These are phyloP conservation scores for Arachis stenosperma DNA, from an alignment of 306 rosid genomes.

Conservation along the genomic window DNA sequence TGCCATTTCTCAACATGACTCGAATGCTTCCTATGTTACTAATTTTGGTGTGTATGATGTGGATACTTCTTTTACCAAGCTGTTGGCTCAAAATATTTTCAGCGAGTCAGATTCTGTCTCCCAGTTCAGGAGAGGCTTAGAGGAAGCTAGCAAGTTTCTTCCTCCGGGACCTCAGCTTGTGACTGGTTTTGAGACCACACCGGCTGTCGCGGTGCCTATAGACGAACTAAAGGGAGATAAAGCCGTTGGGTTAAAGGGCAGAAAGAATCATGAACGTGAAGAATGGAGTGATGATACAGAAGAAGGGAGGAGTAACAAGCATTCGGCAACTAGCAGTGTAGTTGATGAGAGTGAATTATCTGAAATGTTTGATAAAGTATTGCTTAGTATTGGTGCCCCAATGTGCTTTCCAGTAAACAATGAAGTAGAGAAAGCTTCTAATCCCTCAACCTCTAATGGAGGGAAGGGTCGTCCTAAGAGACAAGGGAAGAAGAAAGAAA, in stretches of 20 bases:
- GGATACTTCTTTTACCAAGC: conserved; percentile 46
- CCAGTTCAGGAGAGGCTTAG: conserved; percentile 71
- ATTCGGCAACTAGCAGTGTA: conserved; percentile 37
- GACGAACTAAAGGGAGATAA: conserved; percentile 28
- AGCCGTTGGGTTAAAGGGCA: conserved; percentile 38
- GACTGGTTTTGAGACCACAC: conserved; percentile 37
- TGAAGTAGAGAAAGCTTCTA: conserved; percentile 17
- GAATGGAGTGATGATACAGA: conserved; percentile 27
- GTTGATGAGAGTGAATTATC: conserved; percentile 52
- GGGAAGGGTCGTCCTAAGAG: conserved; percentile 45
- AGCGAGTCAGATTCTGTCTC: conserved; percentile 59
- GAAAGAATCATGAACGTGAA: conserved; percentile 50
- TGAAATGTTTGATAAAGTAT: conserved; percentile 51
- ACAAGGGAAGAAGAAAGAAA: conserved; percentile 52
- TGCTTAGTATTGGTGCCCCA: conserved; percentile 39
- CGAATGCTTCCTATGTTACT: background rate
- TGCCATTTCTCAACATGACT: conserved; percentile 36
- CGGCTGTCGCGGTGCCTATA: background rate
- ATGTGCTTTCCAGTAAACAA: conserved; percentile 32
- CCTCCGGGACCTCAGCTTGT: conserved; percentile 54
- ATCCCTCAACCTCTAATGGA: conserved; percentile 28
- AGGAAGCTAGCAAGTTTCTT: conserved; percentile 86
- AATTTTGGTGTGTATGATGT: conserved; percentile 37
- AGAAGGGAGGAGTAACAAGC: conserved; percentile 59
- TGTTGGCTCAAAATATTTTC: conserved; percentile 62